Percentiles rank a stretch among this genome's conserved stretches.
Conservation (phyloP, 2,329 filamentous ascomycete species). For the Cercospora sp. region DNA sequence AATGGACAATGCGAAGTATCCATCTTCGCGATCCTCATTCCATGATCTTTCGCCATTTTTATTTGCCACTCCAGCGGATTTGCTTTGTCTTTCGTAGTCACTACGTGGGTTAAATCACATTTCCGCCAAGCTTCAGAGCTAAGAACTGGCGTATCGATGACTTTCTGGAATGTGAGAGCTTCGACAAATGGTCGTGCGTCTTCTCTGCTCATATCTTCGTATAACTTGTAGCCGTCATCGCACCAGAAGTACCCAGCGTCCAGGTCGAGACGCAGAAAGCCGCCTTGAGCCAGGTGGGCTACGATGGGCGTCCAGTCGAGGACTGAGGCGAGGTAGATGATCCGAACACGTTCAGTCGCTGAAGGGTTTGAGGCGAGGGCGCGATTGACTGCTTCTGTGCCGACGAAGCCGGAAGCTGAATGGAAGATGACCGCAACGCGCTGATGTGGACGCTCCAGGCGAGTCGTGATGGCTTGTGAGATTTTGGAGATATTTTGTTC, state of each 20-base stretch:
- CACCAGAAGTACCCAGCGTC: conserved; percentile 2
- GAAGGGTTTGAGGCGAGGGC: neutral
- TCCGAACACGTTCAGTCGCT: neutral
- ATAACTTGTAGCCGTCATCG: conserved; percentile 13
- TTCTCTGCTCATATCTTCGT: conserved; percentile 18
- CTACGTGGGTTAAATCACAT: conserved; percentile 9
- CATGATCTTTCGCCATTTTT: conserved; percentile 12
- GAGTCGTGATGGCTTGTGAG: neutral
- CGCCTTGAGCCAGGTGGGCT: neutral
- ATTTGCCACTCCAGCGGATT: conserved; percentile 11
- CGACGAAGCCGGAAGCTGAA: conserved; percentile 13
- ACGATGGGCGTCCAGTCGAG: conserved; percentile 3
- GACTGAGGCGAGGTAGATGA: conserved; percentile 18
- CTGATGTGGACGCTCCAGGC: neutral
- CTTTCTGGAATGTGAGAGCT: conserved; percentile 14
- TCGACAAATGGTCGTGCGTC: conserved; percentile 16
- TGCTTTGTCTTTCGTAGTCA: conserved; percentile 12
- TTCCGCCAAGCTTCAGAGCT: conserved; percentile 2
- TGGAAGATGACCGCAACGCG: conserved; percentile 14
- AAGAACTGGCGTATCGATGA: neutral
- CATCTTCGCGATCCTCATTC: conserved; percentile 15
- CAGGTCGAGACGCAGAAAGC: conserved; percentile 1
- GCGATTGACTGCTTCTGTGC: conserved; percentile 17
- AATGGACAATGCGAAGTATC: conserved; percentile 17
- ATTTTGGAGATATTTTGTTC: conserved; percentile 10